Percentiles rank a stretch among this genome's conserved stretches.
phyloP scores from a whole-genome alignment of 2,329 filamentous ascomycete species.

The Colletotrichum limetticola region DNA sequence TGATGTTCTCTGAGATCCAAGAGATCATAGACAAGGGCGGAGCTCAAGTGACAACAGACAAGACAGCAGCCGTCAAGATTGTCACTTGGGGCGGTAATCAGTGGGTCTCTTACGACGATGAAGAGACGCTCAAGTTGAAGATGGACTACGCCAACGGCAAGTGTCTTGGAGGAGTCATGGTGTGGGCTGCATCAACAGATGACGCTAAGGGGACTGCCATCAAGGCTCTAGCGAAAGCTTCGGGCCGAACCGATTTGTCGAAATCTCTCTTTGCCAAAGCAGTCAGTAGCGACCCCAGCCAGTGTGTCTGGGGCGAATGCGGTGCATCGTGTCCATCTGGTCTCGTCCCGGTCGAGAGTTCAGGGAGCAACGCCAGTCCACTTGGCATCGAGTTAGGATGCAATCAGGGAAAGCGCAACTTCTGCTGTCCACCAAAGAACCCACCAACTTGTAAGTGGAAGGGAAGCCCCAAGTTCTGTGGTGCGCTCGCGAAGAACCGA shows the following conservation, averaged over 20 bases:
- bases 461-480: neutral
- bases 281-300: neutral
- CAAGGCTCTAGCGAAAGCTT: neutral
- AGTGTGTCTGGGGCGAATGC: neutral
- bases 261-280: neutral
- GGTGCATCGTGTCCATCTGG: neutral
- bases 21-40: constrained; percentile 36
- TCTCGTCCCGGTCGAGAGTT: neutral
- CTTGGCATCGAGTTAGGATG: neutral
- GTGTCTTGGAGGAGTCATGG: constrained; percentile 43
- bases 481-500: neutral
- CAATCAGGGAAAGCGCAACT: neutral
- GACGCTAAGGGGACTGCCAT: neutral
- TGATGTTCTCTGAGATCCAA: constrained; percentile 41
- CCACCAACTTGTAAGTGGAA: neutral
- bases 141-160: constrained; percentile 37
- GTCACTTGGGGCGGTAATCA: constrained; percentile 39
- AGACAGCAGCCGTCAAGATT: constrained; percentile 42
- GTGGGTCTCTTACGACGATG: constrained; percentile 47
- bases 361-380: neutral
- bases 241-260: neutral
- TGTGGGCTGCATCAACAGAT: constrained; percentile 34
- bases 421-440: neutral
- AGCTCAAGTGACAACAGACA: constrained; percentile 27
- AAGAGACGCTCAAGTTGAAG: constrained; percentile 20